These are phyloP conservation scores for Aspergillus sparsus DNA, from an alignment of 495 filamentous ascomycete species.

Conservation along the genomic window DNA sequence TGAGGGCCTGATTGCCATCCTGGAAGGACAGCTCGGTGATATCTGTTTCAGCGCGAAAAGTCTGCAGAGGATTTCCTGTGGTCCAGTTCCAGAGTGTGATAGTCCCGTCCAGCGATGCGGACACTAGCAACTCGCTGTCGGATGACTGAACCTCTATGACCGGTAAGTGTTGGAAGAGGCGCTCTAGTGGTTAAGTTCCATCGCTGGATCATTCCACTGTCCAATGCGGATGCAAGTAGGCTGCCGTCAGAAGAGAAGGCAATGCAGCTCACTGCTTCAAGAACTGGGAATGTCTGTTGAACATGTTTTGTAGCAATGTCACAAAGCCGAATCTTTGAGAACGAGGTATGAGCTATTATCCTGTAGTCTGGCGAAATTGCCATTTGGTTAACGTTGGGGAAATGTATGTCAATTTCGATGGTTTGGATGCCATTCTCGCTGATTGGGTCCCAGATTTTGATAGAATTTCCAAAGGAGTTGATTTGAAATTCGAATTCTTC, in stretches of 20 bases:
- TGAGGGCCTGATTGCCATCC: neutral
- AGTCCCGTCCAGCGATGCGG: neutral
- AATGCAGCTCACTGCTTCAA: neutral
- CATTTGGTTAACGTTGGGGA: neutral
- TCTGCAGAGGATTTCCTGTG: neutral
- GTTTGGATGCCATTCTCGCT: neutral
- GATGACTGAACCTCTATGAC: neutral
- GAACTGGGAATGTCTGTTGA: neutral
- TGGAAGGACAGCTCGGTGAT: neutral
- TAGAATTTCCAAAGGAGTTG: neutral
- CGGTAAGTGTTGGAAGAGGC: neutral
- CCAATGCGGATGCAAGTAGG: constrained; percentile 23
- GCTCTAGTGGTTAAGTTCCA: neutral
- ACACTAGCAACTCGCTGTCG: neutral
- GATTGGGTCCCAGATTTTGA: neutral
- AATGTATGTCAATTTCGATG: neutral
- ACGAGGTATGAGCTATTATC: neutral
- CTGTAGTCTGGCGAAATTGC: neutral
- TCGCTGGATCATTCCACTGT: neutral
- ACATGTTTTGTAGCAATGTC: neutral
- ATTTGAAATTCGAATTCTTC: neutral
- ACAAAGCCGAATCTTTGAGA: neutral
- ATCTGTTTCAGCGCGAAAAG: neutral
- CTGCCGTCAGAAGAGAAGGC: constrained; percentile 19
- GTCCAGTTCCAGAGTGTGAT: neutral